Base-by-base conservation (phyloP, 106 monocot species). In the Apostasia shenzhenica region DNA sequence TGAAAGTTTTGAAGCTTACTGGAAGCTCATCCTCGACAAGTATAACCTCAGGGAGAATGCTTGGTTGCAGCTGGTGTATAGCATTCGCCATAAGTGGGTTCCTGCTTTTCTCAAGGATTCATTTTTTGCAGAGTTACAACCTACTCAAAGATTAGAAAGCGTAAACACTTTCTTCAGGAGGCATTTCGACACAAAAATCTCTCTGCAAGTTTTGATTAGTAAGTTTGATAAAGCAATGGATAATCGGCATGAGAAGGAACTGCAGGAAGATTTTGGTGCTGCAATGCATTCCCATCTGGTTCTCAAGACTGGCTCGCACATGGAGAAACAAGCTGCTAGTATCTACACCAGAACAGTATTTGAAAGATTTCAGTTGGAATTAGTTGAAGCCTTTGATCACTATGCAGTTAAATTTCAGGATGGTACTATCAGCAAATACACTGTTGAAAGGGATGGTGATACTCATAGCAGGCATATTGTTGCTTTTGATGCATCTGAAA, bases 71-170 rank as follows among this genome's bases (percentile, higher is more conserved):
- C 74, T 74, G 9, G 45, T 90, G 8, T 80, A 82, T 55, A 67
- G 73, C 38, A 41, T 81, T 56, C 85, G 83, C 3, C 39, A 84
- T 49, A 89, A 76, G 70, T 93, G 93, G 93, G 69, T 85, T 58
- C 81, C 88, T 2, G 86, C 83, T 54, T 86, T 84, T 72, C 72
- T 84, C 6, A 81, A 77, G 44, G 73, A 56, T 37, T 81, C 83
- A 59, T 93, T 93, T 60, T 89, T 84, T 79, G 93, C 93, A 6
- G 89, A 93, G 67, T 69, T 93, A 56, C 76, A 89, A 8, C 59
- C 72, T 41, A 53, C 62, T 37, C 77, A 78, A 39, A 86, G 82
- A 73, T 69, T 75, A 71, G 87, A 90, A 67, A 94, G 70, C n/a
- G 69, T 90, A 55, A 79, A 85, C 68, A 76, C 77, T 12, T 87